Evolutionary conservation across 768 basidiomycete genomes (phyloP).

Genomic region (Tricholoma sp.): DNA sequence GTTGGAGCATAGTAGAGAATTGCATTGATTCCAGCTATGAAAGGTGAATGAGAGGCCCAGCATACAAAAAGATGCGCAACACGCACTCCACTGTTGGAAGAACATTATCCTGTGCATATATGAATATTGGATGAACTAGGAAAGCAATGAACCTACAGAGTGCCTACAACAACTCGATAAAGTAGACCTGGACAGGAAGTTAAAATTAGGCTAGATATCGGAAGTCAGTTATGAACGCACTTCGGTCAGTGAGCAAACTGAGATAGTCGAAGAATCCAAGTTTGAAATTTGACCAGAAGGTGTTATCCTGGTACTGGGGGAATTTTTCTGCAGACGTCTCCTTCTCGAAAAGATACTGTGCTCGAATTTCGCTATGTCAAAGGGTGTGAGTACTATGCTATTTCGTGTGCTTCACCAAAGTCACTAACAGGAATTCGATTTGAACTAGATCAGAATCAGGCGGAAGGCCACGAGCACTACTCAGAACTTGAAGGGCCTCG

Average conservation of each 20-base stretch:
- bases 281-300: slow-evolving; percentile 51
- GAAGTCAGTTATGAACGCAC: slow-evolving; percentile 19
- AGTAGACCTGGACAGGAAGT: slow-evolving; percentile 39
- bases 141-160: slow-evolving; percentile 32
- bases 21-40: slow-evolving; percentile 56
- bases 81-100: slow-evolving; percentile 76
- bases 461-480: slow-evolving; percentile 50
- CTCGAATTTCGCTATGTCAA: slow-evolving; percentile 57
- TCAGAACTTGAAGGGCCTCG: slow-evolving; percentile 62
- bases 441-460: slow-evolving; percentile 61
- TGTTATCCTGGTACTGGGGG: slow-evolving; percentile 63
- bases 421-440: slow-evolving; percentile 64
- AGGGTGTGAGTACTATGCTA: neutral
- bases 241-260: slow-evolving; percentile 51
- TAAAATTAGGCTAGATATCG: neutral
- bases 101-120: slow-evolving; percentile 51
- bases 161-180: slow-evolving; percentile 58
- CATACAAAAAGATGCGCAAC: neutral
- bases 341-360: slow-evolving; percentile 69
- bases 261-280: slow-evolving; percentile 57
- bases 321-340: slow-evolving; percentile 52
- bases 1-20: slow-evolving; percentile 74
- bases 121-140: neutral
- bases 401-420: neutral
- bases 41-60: neutral